phyloP scores from a whole-genome alignment of 495 filamentous ascomycete species.

The Hyaloscypha hepaticicola region DNA sequence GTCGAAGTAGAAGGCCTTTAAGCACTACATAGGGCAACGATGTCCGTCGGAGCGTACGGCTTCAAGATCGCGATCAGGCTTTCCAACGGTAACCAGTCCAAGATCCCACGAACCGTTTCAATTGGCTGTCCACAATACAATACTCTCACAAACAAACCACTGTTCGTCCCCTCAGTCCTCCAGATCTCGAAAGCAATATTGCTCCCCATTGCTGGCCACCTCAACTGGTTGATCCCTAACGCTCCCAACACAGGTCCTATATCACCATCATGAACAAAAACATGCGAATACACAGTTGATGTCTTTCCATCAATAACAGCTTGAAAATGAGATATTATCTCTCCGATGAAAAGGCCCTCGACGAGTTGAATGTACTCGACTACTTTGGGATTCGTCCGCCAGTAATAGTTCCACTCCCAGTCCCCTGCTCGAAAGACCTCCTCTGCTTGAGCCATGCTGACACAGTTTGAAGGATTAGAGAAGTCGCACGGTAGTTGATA shows the following conservation, averaged over 20 bases:
- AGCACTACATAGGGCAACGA: no score
- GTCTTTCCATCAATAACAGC: not conserved
- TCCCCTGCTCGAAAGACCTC: slow-evolving; percentile 13
- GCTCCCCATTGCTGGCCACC: slow-evolving; percentile 9
- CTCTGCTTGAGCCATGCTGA: slow-evolving; percentile 3
- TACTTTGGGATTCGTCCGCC: slow-evolving; percentile 12
- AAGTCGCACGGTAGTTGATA: slow-evolving; percentile 9
- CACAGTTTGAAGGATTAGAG: not conserved
- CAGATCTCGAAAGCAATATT: slow-evolving; percentile 16
- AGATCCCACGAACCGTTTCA: slow-evolving; percentile 6
- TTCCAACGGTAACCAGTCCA: slow-evolving; percentile 8
- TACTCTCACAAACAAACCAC: slow-evolving; percentile 1
- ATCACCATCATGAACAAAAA: slow-evolving; percentile 6
- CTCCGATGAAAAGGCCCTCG: slow-evolving; percentile 9
- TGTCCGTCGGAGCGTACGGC: slow-evolving; percentile 9
- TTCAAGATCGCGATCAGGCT: slow-evolving; percentile 1
- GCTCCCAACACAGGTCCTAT: slow-evolving; percentile 12
- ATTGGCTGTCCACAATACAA: slow-evolving; percentile 14
- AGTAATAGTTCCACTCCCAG: slow-evolving; percentile 18
- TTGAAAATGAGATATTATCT: slow-evolving; percentile 3
- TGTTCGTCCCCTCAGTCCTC: not conserved
- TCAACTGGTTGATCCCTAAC: slow-evolving; percentile 6
- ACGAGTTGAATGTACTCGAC: slow-evolving; percentile 11
- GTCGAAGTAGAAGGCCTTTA: no score
- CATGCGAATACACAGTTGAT: not conserved